These are phyloP conservation scores for Nakazawaea ishiwadae DNA, from an alignment of 805 yeast genomes.

Conservation along the genomic window DNA sequence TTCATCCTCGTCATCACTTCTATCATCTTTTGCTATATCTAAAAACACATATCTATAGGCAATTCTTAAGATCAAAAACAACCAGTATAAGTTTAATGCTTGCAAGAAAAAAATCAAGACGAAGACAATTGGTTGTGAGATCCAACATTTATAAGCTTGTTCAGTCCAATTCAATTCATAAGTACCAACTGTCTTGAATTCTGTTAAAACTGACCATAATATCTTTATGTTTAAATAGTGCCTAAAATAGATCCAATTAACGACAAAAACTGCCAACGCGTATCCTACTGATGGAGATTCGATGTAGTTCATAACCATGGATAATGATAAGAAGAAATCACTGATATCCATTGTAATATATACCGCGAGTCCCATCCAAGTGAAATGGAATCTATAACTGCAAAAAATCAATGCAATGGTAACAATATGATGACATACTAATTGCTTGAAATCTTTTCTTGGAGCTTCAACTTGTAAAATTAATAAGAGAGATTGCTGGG, in stretches of 20 bases:
- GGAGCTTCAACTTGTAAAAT: conserved; percentile 88
- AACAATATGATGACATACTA: conserved; percentile 88
- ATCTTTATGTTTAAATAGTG: conserved; percentile 80
- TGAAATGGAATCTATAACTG: conserved; percentile 91
- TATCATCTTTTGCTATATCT: conserved; percentile 69
- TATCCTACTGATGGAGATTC: conserved; percentile 61
- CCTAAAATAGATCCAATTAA: conserved; percentile 82
- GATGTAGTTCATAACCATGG: conserved; percentile 85
- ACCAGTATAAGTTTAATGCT: conserved; percentile 84
- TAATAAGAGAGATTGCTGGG: conserved; percentile 86
- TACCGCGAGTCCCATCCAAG: conserved; percentile 90
- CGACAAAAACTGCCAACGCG: conserved; percentile 63
- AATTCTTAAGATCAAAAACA: conserved; percentile 74
- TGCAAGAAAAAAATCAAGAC: conserved; percentile 74
- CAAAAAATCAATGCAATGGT: conserved; percentile 83
- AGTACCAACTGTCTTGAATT: conserved; percentile 81
- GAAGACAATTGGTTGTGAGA: conserved; percentile 88
- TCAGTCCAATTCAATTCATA: conserved; percentile 78
- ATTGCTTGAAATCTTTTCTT: conserved; percentile 87
- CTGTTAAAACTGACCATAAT: conserved; percentile 80
- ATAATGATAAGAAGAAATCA: conserved; percentile 79
- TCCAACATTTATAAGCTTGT: conserved; percentile 95
- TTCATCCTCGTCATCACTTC: conserved; percentile 82
- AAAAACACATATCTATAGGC: conserved; percentile 57
- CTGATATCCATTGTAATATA: conserved; percentile 95